A percentile compares a stretch with the other conserved stretches of the same genome.
Evolutionary conservation across 148 eudicot species (phyloP).

Genomic region (Chenopodium album): DNA sequence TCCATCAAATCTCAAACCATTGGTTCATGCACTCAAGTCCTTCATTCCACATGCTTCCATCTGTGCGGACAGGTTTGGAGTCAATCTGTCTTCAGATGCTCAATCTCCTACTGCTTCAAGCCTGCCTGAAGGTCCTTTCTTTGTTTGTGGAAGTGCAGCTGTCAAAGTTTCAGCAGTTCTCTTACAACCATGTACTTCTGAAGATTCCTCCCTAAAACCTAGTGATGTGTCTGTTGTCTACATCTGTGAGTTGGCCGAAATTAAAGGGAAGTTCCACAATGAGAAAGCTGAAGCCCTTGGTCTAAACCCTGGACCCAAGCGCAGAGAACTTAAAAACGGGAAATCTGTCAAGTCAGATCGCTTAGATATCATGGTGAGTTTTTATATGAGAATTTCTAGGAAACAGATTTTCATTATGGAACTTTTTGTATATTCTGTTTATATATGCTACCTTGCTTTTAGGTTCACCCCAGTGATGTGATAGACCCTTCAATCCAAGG

Average conservation of each 20-base stretch:
- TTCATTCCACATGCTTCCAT: constrained; percentile 92
- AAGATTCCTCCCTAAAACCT: constrained; percentile 46
- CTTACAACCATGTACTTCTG: constrained; percentile 44
- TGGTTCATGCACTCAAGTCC: constrained; percentile 75
- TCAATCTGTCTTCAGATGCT: constrained; percentile 17
- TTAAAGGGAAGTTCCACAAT: constrained; percentile 79
- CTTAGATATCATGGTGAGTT: constrained; percentile 63
- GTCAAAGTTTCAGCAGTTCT: constrained; percentile 86
- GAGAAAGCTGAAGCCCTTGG: constrained; percentile 87
- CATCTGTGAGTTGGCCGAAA: constrained; percentile 85
- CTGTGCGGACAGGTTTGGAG: constrained; percentile 60
- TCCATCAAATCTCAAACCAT: constrained; percentile 68
- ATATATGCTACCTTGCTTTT: constrained; percentile 13
- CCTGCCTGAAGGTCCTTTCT: constrained; percentile 36
- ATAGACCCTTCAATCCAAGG: constrained; percentile 85
- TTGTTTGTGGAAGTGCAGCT: constrained; percentile 52
- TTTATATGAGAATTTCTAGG: constrained; percentile 47
- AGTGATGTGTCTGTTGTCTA: constrained; percentile 82
- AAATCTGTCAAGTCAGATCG: constrained; percentile 71
- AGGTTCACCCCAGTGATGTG: constrained; percentile 90
- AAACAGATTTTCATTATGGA: background rate
- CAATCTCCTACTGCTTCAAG: constrained; percentile 54
- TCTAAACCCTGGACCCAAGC: constrained; percentile 67
- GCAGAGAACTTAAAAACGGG: constrained; percentile 63
- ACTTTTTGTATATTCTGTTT: background rate